Conservation (phyloP, 768 basidiomycete genomes). For the Podaxis sp. region DNA sequence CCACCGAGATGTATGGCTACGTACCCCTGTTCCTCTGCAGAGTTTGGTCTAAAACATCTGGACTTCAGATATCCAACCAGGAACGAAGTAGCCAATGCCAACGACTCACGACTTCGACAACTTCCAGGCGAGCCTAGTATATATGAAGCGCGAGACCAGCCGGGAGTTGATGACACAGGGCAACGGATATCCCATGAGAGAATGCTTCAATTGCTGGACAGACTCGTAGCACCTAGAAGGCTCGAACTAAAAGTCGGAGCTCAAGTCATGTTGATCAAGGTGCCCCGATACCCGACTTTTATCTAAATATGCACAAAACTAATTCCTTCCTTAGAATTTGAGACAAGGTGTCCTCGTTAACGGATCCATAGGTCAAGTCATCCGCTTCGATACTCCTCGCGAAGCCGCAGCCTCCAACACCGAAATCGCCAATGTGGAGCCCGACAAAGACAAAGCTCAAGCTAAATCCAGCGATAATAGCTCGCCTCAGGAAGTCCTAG, state of each 20-base stretch:
- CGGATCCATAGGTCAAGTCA: slow-evolving; percentile 62
- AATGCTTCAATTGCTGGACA: slow-evolving; percentile 49
- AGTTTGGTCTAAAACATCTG: not conserved
- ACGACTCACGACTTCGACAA: slow-evolving; percentile 47
- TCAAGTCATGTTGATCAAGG: slow-evolving; percentile 86
- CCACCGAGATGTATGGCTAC: slow-evolving; percentile 71
- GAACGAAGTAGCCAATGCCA: slow-evolving; percentile 70
- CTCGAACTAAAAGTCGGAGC: slow-evolving; percentile 66
- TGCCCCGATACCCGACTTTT: slow-evolving; percentile 19
- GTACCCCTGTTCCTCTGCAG: not conserved
- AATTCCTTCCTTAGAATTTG: slow-evolving; percentile 50
- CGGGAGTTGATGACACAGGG: slow-evolving; percentile 46
- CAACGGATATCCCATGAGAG: slow-evolving; percentile 31
- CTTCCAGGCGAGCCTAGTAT: slow-evolving; percentile 37
- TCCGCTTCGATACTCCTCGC: slow-evolving; percentile 41
- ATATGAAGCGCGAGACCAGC: slow-evolving; percentile 46
- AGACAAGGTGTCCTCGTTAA: slow-evolving; percentile 70
- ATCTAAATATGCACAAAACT: not conserved
- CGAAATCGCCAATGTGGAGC: slow-evolving; percentile 32
- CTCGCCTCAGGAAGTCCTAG: not conserved
- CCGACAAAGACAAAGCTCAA: not conserved
- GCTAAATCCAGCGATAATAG: not conserved
- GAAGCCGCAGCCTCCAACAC: slow-evolving; percentile 41
- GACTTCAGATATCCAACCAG: slow-evolving; percentile 63
- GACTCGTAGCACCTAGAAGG: slow-evolving; percentile 55